phyloP scores from a whole-genome alignment of 2,329 filamentous ascomycete species.

The Aspergillus sp. region DNA sequence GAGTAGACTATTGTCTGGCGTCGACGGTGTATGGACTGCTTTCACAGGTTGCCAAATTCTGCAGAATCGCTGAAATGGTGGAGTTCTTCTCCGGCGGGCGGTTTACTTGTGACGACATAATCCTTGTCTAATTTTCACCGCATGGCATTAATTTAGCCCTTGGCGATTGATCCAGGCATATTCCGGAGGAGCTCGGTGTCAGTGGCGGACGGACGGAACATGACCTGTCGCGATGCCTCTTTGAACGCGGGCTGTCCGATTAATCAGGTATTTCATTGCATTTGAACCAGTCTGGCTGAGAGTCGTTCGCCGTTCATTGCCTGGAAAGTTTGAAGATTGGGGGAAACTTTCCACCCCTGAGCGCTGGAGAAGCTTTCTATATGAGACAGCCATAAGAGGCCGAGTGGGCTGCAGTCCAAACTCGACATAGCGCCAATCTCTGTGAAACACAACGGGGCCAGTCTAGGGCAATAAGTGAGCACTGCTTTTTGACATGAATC shows the following conservation, averaged over 20 bases:
- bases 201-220: background rate
- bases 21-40: background rate
- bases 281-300: background rate
- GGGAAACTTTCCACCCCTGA: background rate
- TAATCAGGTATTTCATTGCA: background rate
- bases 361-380: background rate
- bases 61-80: background rate
- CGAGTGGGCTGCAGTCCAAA: background rate
- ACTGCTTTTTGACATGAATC: background rate
- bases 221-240: background rate
- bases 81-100: background rate
- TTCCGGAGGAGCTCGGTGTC: background rate
- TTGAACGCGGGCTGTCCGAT: background rate
- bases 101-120: background rate
- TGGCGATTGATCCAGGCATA: background rate
- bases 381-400: background rate
- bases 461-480: background rate
- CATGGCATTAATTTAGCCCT: background rate
- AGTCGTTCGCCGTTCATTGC: background rate
- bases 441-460: background rate
- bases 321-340: background rate
- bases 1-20: background rate
- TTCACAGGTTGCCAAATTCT: background rate
- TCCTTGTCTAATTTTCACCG: background rate
- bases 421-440: background rate